phyloP scores from a whole-genome alignment of 805 yeast species.

The Kuraishia hungarica region DNA sequence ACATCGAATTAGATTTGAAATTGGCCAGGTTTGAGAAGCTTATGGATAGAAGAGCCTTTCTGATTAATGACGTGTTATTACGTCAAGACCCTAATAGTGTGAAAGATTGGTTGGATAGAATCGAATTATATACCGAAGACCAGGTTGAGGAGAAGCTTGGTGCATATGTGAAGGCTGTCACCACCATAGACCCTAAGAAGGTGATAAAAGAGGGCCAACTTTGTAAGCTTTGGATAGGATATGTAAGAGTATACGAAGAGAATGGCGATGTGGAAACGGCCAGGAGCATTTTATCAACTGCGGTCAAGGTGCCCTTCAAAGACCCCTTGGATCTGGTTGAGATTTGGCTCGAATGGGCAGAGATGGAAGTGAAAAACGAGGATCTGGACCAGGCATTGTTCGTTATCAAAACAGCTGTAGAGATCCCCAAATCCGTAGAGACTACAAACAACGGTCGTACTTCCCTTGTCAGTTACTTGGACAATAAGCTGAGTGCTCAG shows the following conservation, averaged over 20 bases:
- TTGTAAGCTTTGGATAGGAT: constrained; percentile 59
- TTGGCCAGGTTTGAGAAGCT: constrained; percentile 44
- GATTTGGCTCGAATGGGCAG: constrained; percentile 72
- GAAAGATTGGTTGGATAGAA: constrained; percentile 61
- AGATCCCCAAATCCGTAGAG: constrained; percentile 10
- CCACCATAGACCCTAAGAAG: constrained; percentile 53
- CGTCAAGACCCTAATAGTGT: constrained; percentile 55
- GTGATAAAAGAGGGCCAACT: constrained; percentile 31
- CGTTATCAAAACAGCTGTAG: constrained; percentile 25
- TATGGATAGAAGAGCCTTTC: constrained; percentile 44
- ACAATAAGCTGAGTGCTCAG: constrained; percentile 42
- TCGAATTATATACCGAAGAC: constrained; percentile 28
- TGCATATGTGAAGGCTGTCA: constrained; percentile 59
- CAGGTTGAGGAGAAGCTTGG: constrained; percentile 36
- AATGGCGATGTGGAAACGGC: constrained; percentile 51
- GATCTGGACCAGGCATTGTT: constrained; percentile 31
- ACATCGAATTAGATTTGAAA: constrained; percentile 31
- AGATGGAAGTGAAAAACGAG: constrained; percentile 44
- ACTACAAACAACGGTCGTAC: constrained; percentile 4
- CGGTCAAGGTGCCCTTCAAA: constrained; percentile 62
- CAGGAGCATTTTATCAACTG: constrained; percentile 50
- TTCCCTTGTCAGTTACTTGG: constrained; percentile 20
- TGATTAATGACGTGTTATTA: constrained; percentile 59
- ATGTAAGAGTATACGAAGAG: constrained; percentile 55
- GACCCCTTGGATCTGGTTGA: constrained; percentile 55